Conservation (phyloP, 306 rosid species). For the Cucumis cinereus region DNA sequence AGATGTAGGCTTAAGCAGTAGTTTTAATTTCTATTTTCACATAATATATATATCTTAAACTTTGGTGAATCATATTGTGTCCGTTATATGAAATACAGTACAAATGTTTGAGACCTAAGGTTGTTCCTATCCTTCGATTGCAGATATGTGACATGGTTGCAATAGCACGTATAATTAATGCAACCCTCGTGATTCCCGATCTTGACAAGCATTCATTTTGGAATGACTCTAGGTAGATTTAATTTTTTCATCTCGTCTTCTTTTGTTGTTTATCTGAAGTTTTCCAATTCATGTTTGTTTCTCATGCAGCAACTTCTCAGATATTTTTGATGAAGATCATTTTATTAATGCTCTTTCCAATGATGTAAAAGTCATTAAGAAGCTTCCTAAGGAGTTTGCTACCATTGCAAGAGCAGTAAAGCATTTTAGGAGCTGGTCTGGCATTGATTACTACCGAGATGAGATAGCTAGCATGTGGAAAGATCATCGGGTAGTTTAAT, state of each 20-base stretch:
- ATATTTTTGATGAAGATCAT: conserved; percentile 72
- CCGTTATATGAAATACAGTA: neutral
- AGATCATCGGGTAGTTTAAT: conserved; percentile 35
- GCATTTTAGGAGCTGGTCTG: conserved; percentile 91
- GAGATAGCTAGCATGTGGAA: conserved; percentile 78
- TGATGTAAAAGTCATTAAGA: conserved; percentile 63
- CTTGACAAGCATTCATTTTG: conserved; percentile 88
- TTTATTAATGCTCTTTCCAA: conserved; percentile 61
- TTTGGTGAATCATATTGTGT: neutral
- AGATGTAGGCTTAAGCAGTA: neutral
- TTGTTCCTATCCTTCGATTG: conserved; percentile 12
- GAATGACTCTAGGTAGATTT: conserved; percentile 64
- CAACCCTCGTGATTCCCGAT: conserved; percentile 89
- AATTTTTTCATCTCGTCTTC: conserved; percentile 1
- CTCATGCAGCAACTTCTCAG: conserved; percentile 67
- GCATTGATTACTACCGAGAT: conserved; percentile 62
- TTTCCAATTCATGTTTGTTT: conserved; percentile 9
- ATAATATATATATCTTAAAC: neutral
- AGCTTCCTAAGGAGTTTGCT: conserved; percentile 49
- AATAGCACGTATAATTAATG: conserved; percentile 79
- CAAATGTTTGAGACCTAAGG: conserved; percentile 12
- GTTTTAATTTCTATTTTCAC: neutral
- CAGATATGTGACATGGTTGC: conserved; percentile 99
- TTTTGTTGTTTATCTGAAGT: conserved; percentile 4
- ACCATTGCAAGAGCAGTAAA: conserved; percentile 37